Conservation (phyloP, 208 protist species). For the Leishmania braziliensis region DNA sequence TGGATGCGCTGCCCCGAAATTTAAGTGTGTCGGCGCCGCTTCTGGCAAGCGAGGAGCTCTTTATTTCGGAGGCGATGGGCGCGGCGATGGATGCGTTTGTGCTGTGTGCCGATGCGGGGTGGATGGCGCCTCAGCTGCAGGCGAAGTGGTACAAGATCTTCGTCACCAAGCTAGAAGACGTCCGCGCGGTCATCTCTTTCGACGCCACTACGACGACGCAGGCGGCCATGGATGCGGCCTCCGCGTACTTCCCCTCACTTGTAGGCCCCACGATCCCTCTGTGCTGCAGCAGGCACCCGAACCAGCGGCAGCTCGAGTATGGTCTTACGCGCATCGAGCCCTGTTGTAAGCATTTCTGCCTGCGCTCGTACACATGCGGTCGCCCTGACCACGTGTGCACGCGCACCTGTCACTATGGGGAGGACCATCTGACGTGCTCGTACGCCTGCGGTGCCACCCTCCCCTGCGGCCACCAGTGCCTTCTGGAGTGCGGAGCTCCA, state of each 20-base stretch:
- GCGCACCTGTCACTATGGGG: conserved; percentile 59
- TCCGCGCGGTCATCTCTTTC: conserved; percentile 50
- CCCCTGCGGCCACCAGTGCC: conserved; percentile 78
- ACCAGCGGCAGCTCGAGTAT: conserved; percentile 74
- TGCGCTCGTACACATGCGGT: conserved; percentile 61
- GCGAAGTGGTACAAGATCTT: conserved; percentile 71
- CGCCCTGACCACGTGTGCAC: conserved; percentile 63
- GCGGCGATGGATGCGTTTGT: conserved; percentile 63
- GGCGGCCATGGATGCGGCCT: conserved; percentile 7
- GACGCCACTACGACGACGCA: conserved; percentile 10
- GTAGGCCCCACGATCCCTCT: conserved; percentile 68
- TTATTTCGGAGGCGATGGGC: conserved; percentile 56
- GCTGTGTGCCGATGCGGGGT: conserved; percentile 75
- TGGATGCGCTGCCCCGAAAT: conserved; percentile 44
- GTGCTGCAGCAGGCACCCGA: conserved; percentile 74
- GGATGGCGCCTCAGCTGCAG: conserved; percentile 54
- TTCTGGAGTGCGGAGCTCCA: conserved; percentile 50
- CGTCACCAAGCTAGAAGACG: conserved; percentile 62
- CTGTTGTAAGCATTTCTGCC: conserved; percentile 63
- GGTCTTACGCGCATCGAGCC: conserved; percentile 47
- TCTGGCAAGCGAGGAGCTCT: conserved; percentile 27
- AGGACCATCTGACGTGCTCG: conserved; percentile 51
- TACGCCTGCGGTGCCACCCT: conserved; percentile 63
- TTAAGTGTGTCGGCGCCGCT: conserved; percentile 21
- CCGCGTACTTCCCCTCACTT: conserved; percentile 54